phyloP scores from a whole-genome alignment of 352 stramenopile genomes.

The Pythium apleroticum region DNA sequence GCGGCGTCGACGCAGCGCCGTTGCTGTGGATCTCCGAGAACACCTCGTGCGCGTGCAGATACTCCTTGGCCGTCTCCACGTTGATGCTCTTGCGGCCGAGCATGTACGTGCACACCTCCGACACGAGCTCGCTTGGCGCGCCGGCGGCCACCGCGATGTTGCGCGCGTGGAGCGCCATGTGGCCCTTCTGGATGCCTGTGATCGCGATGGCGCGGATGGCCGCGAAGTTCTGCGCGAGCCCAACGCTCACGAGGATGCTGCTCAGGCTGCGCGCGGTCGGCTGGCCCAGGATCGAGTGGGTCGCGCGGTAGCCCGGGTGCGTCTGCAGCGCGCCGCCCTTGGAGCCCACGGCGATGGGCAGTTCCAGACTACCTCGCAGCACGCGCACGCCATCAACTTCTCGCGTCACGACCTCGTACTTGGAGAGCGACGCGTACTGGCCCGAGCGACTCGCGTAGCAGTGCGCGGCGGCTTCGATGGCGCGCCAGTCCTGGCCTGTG shows the following conservation, averaged over 20 bases:
- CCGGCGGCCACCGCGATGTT: slow-evolving; percentile 86
- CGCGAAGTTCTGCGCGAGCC: slow-evolving; percentile 86
- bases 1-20: slow-evolving; percentile 41
- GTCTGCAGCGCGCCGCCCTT: slow-evolving; percentile 83
- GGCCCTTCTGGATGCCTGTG: slow-evolving; percentile 85
- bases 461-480: slow-evolving; percentile 81
- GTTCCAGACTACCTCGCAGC: slow-evolving; percentile 68
- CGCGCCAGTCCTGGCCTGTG: slow-evolving; percentile 84
- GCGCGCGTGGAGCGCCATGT: slow-evolving; percentile 85
- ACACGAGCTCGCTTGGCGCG: slow-evolving; percentile 74
- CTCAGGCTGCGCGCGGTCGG: slow-evolving; percentile 60
- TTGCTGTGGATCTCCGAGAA: slow-evolving; percentile 71
- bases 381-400: slow-evolving; percentile 42
- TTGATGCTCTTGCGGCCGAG: slow-evolving; percentile 77
- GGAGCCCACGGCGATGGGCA: slow-evolving; percentile 79
- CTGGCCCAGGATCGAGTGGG: slow-evolving; percentile 75
- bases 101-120: slow-evolving; percentile 88
- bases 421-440: slow-evolving; percentile 79
- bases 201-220: slow-evolving; percentile 82
- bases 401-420: slow-evolving; percentile 51
- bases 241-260: slow-evolving; percentile 77
- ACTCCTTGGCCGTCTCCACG: slow-evolving; percentile 82
- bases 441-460: slow-evolving; percentile 78
- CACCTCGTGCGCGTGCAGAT: slow-evolving; percentile 76
- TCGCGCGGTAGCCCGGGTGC: slow-evolving; percentile 76